Base-by-base conservation (phyloP, 1,284 basidiomycete species). In the Entoloma clypeatum region DNA sequence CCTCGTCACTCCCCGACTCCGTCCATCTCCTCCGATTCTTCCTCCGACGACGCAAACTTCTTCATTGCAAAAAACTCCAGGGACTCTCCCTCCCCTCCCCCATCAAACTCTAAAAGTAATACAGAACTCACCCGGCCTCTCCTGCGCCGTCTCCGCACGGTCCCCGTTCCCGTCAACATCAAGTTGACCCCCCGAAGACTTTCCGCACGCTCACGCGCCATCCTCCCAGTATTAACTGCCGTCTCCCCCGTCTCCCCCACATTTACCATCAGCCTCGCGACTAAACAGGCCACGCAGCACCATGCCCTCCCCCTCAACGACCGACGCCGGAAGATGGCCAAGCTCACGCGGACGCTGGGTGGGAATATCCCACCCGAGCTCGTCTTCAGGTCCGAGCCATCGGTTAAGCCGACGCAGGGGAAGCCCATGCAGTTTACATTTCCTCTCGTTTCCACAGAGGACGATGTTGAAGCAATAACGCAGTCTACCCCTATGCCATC, bases 281-380 rank as follows among this genome's bases (percentile, higher is more conserved):
- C 26, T 13, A 13, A 27, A 13, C 26, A 27, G 26, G 26, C 11
- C 11, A 27, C 26, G 11, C 26, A 28, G 7, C 16, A 29, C n/a
- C 49, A 48, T 10, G 30, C 41, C 11, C 37, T 25, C 13, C 42
- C 10, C 22, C 36, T 43, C 16, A 36, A 52, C 21, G 23, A 33
- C 3, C 48, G 52, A 11, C 45, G 61, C 9, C 56, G 53, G 37
- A 67, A 64, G 46, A 67, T 78, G 61, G 72, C 71, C 7, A 77
- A 77, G 54, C 63, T 79, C 4, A 55, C 63, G 21, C 65, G 74
- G 40, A 75, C 71, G 1, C 58, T 78, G 2, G 77, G 77, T 6
- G 75, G 76, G 58, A 72, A 72, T 49, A 63, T 78, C 17, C 75
- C 77, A 2, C 60, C 65, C 4, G 73, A 77, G 53, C 67, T 78